Percentiles rank a stretch among this genome's conserved stretches.
These are phyloP conservation scores for Ogataea methylovora DNA, from an alignment of 805 yeast species.

Conservation along the genomic window DNA sequence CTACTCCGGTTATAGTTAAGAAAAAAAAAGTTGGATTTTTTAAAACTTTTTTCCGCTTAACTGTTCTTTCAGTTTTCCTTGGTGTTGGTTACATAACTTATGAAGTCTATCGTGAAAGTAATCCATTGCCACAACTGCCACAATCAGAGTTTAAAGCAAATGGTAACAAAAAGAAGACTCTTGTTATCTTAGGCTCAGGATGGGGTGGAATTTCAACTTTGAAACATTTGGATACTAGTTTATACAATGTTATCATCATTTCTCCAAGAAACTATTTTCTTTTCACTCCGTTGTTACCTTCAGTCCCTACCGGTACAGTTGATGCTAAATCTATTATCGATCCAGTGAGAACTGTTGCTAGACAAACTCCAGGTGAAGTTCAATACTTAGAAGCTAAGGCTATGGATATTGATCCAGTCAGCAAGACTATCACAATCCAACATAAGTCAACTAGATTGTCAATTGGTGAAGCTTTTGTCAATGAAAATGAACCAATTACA, in stretches of 20 bases:
- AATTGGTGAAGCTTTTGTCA: conserved; percentile 43
- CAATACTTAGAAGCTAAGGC: conserved; percentile 87
- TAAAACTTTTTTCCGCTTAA: conserved; percentile 36
- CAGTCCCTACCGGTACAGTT: conserved; percentile 88
- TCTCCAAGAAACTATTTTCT: conserved; percentile 92
- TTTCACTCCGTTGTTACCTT: conserved; percentile 92
- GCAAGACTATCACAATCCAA: conserved; percentile 55
- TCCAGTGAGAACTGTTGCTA: conserved; percentile 80
- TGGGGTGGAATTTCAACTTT: conserved; percentile 88
- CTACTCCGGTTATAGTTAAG: conserved; percentile 1
- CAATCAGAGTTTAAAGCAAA: conserved; percentile 38
- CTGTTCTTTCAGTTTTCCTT: conserved; percentile 41
- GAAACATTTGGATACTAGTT: conserved; percentile 75
- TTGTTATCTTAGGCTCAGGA: conserved; percentile 80
- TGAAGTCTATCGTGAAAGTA: conserved; percentile 51
- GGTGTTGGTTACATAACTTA: conserved; percentile 54
- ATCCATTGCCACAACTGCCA: conserved; percentile 52
- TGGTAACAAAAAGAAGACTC: conserved; percentile 58
- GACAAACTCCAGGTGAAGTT: conserved; percentile 66
- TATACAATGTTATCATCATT: conserved; percentile 81
- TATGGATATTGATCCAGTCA: conserved; percentile 67
- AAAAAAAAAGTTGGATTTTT: conserved; percentile 20
- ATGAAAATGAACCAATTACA: conserved; percentile 33
- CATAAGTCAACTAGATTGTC: conserved; percentile 44
- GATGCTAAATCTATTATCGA: conserved; percentile 88